Evolutionary conservation across 2,329 filamentous ascomycete genomes (phyloP), one percentile per base, ranked within the genome.

Genomic region (Trichoderma oligosporum): DNA sequence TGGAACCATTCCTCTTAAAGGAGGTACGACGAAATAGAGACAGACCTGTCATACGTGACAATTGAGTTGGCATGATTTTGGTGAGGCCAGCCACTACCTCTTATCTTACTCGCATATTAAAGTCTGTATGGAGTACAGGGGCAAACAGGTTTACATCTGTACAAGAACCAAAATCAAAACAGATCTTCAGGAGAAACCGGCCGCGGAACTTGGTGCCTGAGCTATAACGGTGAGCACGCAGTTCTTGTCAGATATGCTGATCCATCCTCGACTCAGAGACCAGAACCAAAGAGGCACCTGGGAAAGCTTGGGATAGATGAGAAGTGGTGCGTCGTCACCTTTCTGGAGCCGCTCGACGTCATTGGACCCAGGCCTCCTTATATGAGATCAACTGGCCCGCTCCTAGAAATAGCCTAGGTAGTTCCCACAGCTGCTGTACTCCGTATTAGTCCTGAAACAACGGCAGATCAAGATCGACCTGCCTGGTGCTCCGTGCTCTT

Each of bases 391-490:
- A n/a, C 52, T 27, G 44, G 25, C 44, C 42, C 49, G 57, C 52
- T 36, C 25, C 52, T 59, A 20, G 35, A 56, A 56, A 14, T 6
- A 42, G 52, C 29, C 44, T 59, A 38, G 31, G n/a, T 16, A 54
- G 45, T 24, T 42, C 29, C 35, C 25, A 49, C 53, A 54, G 44
- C 18, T 45, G 49, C 42, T 56, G 44, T 47, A 36, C 35, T n/a
- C 51, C 51, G 39, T 54, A 45, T 35, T 38, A 38, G 49, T 61
- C 41, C 60, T 65, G 62, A 63, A 62, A 63, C 61, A 60, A 57
- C 56, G 48, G 61, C 56, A 65, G 60, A 64, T 64, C 62, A 61
- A 63, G 61, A 64, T 64, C 58, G 52, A 54, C 62, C 56, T 48
- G 41, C 29, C 49, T 36, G 31, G 20, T 12, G 47, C 55, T 55